Base-by-base conservation (phyloP, 495 filamentous ascomycete genomes). In the Aspergillus campestris region DNA sequence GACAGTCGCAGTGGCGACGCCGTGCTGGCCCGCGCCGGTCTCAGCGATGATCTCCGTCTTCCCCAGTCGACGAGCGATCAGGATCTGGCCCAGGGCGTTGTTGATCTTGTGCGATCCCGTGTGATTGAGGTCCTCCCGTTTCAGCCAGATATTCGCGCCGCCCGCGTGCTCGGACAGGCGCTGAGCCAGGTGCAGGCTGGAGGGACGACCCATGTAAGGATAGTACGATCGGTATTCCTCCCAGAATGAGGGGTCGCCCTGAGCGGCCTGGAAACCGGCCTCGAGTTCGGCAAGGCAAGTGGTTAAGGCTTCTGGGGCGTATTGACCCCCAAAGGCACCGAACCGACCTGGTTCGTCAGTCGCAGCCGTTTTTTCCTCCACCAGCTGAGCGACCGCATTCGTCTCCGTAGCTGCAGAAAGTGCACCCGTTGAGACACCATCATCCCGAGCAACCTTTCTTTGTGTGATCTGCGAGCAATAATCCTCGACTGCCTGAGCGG, bases 11-110 rank as follows among this genome's bases (percentile, higher is more conserved):
- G 89, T 95, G 3, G 92, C 91, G 8, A 97, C 92, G 70, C 92
- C 91, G 66, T 97, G 92, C 61, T 96, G 91, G 14, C 91, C 92
- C 27, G 92, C 91, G 41, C 92, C 90, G n/a, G 91, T 96, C 65
- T 97, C 92, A 30, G 91, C 92, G 52, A 97, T 95, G 53, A 97
- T 95, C 60, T 84, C 81, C 6, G 79, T 95, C 73, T 97, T 97
- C 7, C 91, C 91, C 38, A 97, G 63, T 28, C 88, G 75, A 27
- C 74, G 72, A 0, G 91, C 91, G 9, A 97, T 70, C 0, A 97
- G 78, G 34, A 91, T 80, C 63, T 96, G 92, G 11, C 91, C 91
- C 5, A 97, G 64, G 1, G 92, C 90, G 55, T 95, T 96, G 70
- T 96, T 97, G 70, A 97, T 95, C 74, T 95, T 96, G 72, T 96